Conservation (phyloP, 306 rosid genomes). For the Arachis hypogaea region DNA sequence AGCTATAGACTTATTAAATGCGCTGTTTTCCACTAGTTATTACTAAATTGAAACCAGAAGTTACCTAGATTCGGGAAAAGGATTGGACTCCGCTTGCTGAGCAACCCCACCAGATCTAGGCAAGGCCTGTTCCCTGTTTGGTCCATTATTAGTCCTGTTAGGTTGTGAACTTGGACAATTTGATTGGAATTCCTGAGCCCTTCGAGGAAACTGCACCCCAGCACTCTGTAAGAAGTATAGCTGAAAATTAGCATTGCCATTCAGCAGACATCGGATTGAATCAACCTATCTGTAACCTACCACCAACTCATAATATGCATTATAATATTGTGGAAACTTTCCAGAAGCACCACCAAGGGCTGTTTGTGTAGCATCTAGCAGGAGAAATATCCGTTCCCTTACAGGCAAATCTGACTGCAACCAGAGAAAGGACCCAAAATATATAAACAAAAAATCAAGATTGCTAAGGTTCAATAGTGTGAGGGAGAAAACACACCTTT, state of each 20-base stretch:
- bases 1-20: neutral
- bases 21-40: conserved; percentile 15
- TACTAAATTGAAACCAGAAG: conserved; percentile 32
- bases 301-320: conserved; percentile 89
- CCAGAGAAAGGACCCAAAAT: conserved; percentile 21
- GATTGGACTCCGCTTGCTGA: conserved; percentile 56
- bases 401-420: conserved; percentile 87
- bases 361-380: conserved; percentile 95
- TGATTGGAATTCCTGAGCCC: conserved; percentile 57
- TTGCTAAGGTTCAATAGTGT: neutral
- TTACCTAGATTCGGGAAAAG: conserved; percentile 86
- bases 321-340: conserved; percentile 88
- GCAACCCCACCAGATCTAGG: conserved; percentile 55
- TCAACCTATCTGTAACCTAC: conserved; percentile 55
- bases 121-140: conserved; percentile 58
- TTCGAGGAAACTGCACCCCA: conserved; percentile 84
- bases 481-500: conserved; percentile 59
- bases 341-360: conserved; percentile 97
- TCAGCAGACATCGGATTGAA: conserved; percentile 16
- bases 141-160: conserved; percentile 40
- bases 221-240: conserved; percentile 68
- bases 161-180: conserved; percentile 57
- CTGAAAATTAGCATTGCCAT: conserved; percentile 12
- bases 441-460: conserved; percentile 16
- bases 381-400: conserved; percentile 89